Evolutionary conservation across 495 filamentous ascomycete genomes (phyloP), one percentile per base, ranked within the genome.

Genomic region (Apiosordaria backusii): DNA sequence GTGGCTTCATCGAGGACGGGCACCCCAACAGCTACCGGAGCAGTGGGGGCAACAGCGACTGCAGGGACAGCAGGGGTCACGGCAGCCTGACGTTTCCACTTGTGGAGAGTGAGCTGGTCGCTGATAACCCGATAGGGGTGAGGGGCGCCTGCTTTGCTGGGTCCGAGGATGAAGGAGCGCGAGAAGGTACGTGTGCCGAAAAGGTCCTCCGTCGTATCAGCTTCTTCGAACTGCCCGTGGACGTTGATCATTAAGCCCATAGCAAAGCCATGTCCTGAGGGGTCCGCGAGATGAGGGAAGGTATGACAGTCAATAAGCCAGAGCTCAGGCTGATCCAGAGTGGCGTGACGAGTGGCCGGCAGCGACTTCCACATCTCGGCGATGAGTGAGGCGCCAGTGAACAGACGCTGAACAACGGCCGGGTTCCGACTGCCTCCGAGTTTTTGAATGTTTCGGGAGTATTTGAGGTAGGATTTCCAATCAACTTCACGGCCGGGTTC

Each of bases 271-370:
- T 89, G 84, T 10, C 89, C 87, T n/a, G 83, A 79, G 2, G 86
- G 86, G 68, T 96, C 91, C 0, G 86, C 83, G 15, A 95, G 83
- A 29, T 88, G 86, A 3, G 89, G 87, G 4, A 93, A 80, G 9
- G 88, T 86, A 67, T 92, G 88, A 70, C 92, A 93, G 73, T 97
- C 93, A 63, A 97, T 84, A 29, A 90, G 81, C 84, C 90, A 97
- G 65, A 91, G 85, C 40, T 84, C 77, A 1, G 86, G 75, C 29
- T 91, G 82, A 2, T 84, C 74, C 19, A 81, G 72, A 35, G 90
- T 84, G 3, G 92, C 87, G 73, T 98, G 94, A 25, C 84, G 85
- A 25, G 93, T 95, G 25, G 79, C 73, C 1, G 94, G 94, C 21
- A 98, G 81, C 7, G 72, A 72, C 40, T 81, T 83, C 87, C 91